Conservation (phyloP, 352 stramenopile genomes). For the Phytopythium helicoides region DNA sequence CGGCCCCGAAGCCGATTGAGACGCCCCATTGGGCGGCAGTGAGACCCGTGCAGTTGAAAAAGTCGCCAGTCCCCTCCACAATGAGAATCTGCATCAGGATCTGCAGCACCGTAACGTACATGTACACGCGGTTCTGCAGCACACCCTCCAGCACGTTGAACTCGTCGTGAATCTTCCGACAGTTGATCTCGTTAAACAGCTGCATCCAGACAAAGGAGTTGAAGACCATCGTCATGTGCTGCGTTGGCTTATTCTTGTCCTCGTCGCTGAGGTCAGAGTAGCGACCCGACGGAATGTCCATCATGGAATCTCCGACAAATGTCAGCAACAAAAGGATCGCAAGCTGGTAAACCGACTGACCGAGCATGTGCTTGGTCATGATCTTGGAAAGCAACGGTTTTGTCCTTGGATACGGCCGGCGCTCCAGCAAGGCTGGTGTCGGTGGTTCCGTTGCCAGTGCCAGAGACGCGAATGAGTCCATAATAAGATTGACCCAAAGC, state of each 20-base stretch:
- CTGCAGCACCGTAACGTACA: constrained; percentile 89
- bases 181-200: constrained; percentile 90
- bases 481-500: constrained; percentile 99
- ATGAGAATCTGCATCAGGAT: constrained; percentile 94
- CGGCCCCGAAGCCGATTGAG: constrained; percentile 46
- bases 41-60: constrained; percentile 63
- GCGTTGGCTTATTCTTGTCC: constrained; percentile 44
- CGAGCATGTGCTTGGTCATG: constrained; percentile 96
- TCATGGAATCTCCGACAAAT: constrained; percentile 66
- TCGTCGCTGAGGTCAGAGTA: constrained; percentile 30
- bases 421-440: constrained; percentile 86
- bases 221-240: constrained; percentile 97
- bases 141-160: constrained; percentile 95
- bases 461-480: constrained; percentile 96
- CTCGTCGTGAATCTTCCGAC: constrained; percentile 81
- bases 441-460: constrained; percentile 94
- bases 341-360: constrained; percentile 92
- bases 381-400: constrained; percentile 91
- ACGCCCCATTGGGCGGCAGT: constrained; percentile 46
- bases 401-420: constrained; percentile 91
- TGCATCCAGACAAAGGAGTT: constrained; percentile 98
- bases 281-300: constrained; percentile 45
- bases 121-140: constrained; percentile 90
- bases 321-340: constrained; percentile 85
- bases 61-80: constrained; percentile 89